Base-by-base conservation (phyloP, 352 stramenopile species). In the Phytophthora aleatoria region DNA sequence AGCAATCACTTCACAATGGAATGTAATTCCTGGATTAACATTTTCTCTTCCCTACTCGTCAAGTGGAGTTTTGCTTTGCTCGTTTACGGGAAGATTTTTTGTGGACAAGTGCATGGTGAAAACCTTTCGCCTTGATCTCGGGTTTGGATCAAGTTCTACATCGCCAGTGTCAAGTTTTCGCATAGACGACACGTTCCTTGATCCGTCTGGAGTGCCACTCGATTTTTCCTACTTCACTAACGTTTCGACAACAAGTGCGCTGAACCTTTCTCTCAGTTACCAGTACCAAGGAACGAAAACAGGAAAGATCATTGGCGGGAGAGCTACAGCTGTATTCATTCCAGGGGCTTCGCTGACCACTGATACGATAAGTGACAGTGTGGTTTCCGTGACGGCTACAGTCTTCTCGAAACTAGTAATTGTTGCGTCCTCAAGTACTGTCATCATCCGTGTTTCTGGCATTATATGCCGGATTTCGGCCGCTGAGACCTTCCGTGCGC, bases 11-110 rank as follows among this genome's bases (percentile, higher is more conserved):
- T 50, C 49, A 1, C 72, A 76, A 31, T 89, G 73, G 57, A 64
- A 58, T 45, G 3, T 43, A 0, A 43, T 89, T 20, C 55, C 67
- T 45, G 80, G 78, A n/a, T 63, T 81, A 30, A 42, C 12, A 9
- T 59, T 71, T 11, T 51, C 28, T 5, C 38, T 76, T 11, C 24
- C 67, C 5, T 54, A 64, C 50, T 39, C 62, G 35, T 45, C 51
- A 9, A 42, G 28, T n/a, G 80, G 80, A 3, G 71, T 89, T 31
- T 27, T 87, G 8, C 20, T 89, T 24, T 71, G 67, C 8, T 71
- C 70, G 2, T 89, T 87, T 54, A 84, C 70, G 0, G 77, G 77
- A 5, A 69, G 80, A 35, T 76, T 89, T 52, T 83, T 85, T 30
- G 51, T 84, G 20, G 78, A 89, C 28, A 81, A 87, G 27, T 60